Evolutionary conservation across 2,329 filamentous ascomycete species (phyloP).

Genomic region (Pseudovirgaria hyperparasitica): DNA sequence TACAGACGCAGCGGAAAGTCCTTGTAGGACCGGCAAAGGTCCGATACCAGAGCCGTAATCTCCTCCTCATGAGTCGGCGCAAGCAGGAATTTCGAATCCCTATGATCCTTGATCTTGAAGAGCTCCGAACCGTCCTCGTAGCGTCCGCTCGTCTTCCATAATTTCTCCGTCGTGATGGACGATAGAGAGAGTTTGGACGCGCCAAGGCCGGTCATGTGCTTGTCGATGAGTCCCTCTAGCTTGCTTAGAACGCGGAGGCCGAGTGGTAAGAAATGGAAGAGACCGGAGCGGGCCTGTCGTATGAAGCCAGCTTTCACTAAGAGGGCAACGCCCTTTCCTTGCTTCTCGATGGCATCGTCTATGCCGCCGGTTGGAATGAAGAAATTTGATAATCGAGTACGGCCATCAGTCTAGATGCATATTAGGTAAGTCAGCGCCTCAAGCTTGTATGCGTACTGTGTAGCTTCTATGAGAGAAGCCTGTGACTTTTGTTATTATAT

Average conservation of each 20-base stretch:
- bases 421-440: too few species aligned
- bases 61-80: slow-evolving; percentile 96
- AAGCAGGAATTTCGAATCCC: slow-evolving; percentile 59
- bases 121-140: slow-evolving; percentile 70
- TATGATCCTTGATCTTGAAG: slow-evolving; percentile 70
- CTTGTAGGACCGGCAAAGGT: slow-evolving; percentile 67
- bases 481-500: too few species aligned
- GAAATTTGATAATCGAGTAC: slow-evolving; percentile 55
- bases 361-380: slow-evolving; percentile 71
- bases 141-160: slow-evolving; percentile 78
- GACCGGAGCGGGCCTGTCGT: slow-evolving; percentile 65
- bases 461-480: too few species aligned
- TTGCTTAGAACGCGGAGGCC: slow-evolving; percentile 82
- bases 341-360: slow-evolving; percentile 37
- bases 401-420: slow-evolving; percentile 46
- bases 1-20: slow-evolving; percentile 78
- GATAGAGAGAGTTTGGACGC: slow-evolving; percentile 76
- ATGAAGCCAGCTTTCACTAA: slow-evolving; percentile 34
- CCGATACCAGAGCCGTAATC: slow-evolving; percentile 69
- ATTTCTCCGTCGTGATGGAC: slow-evolving; percentile 67
- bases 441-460: too few species aligned
- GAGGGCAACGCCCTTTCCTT: slow-evolving; percentile 21
- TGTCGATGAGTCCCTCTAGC: slow-evolving; percentile 72
- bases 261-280: slow-evolving; percentile 85
- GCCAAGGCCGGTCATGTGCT: slow-evolving; percentile 61